These are phyloP conservation scores for Kingdonia uniflora DNA, from an alignment of 164 flowering plant species.

Conservation along the genomic window DNA sequence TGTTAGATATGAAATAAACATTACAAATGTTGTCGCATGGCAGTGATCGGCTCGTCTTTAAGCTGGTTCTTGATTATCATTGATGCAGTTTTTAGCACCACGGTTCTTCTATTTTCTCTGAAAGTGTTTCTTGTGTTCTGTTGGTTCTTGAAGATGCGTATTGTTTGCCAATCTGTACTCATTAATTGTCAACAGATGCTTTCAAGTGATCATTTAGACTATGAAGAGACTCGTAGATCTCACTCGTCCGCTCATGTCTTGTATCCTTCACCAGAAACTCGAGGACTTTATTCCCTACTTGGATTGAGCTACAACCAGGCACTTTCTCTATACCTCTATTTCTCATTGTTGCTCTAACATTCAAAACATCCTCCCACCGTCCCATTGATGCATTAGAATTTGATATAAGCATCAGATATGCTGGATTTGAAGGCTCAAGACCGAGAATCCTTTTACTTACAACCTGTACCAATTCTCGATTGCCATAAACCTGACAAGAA, in stretches of 20 bases:
- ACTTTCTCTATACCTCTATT: conserved; percentile 31
- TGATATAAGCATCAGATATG: conserved; percentile 31
- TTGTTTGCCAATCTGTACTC: no score
- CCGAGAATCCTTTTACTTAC: conserved; percentile 24
- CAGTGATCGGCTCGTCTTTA: no score
- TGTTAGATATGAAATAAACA: no score
- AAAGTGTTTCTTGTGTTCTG: no score
- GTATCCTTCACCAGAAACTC: conserved; percentile 40
- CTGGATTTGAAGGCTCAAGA: conserved; percentile 38
- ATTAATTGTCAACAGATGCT: not conserved
- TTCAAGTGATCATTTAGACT: conserved; percentile 23
- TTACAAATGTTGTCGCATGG: no score
- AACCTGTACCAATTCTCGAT: conserved; percentile 19
- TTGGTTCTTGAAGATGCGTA: no score
- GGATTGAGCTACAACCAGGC: conserved; percentile 51
- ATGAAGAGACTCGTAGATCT: conserved; percentile 25
- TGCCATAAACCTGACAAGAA: conserved; percentile 32
- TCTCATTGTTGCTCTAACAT: conserved; percentile 25
- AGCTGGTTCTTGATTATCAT: no score
- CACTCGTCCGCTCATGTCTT: conserved; percentile 25
- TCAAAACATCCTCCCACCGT: conserved; percentile 27
- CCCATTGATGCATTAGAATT: conserved; percentile 35
- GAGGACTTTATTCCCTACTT: conserved; percentile 30
- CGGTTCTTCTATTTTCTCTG: no score
- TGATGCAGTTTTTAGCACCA: no score